Conservation (phyloP, 2,329 filamentous ascomycete genomes). For the Elsinoe arachidis region DNA sequence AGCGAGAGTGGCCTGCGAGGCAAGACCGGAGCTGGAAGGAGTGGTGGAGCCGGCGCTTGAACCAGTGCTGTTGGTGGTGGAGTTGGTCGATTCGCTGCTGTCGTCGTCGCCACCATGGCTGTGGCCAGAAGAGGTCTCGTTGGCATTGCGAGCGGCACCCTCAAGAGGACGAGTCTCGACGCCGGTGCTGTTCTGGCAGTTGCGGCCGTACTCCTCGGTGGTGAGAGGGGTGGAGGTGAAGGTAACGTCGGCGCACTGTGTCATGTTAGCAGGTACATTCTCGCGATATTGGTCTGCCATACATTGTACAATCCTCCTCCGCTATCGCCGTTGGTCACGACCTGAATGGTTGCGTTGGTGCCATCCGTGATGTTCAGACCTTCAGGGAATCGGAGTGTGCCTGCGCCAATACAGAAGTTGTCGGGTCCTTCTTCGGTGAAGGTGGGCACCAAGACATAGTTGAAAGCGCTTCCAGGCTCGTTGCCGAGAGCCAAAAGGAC, state of each 20-base stretch:
- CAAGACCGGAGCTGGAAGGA: conserved; percentile 19
- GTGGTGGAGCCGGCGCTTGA: conserved; percentile 11
- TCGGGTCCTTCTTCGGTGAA: conserved; percentile 53
- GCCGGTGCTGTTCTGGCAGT: conserved; percentile 52
- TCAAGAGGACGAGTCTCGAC: conserved; percentile 40
- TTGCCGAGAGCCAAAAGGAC: conserved; percentile 46
- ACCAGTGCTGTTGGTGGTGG: conserved; percentile 8
- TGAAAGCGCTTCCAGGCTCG: conserved; percentile 53
- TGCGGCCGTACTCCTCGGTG: conserved; percentile 34
- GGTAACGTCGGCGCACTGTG: conserved; percentile 63
- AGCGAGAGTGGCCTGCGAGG: conserved; percentile 25
- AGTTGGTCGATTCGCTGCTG: conserved; percentile 13
- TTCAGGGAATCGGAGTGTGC: conserved; percentile 44
- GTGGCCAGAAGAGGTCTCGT: conserved; percentile 9
- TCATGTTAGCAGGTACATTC: background rate
- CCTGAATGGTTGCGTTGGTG: conserved; percentile 57
- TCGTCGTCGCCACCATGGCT: conserved; percentile 14
- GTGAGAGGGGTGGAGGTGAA: conserved; percentile 48
- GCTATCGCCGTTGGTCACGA: conserved; percentile 53
- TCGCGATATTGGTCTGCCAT: conserved; percentile 19
- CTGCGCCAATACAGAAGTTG: conserved; percentile 53
- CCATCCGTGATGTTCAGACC: conserved; percentile 49
- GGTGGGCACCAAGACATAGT: conserved; percentile 56
- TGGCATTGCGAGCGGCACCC: conserved; percentile 25
- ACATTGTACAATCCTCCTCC: conserved; percentile 58